Conservation (phyloP, 2,329 filamentous ascomycete species). For the Rasamsonia emersonii region DNA sequence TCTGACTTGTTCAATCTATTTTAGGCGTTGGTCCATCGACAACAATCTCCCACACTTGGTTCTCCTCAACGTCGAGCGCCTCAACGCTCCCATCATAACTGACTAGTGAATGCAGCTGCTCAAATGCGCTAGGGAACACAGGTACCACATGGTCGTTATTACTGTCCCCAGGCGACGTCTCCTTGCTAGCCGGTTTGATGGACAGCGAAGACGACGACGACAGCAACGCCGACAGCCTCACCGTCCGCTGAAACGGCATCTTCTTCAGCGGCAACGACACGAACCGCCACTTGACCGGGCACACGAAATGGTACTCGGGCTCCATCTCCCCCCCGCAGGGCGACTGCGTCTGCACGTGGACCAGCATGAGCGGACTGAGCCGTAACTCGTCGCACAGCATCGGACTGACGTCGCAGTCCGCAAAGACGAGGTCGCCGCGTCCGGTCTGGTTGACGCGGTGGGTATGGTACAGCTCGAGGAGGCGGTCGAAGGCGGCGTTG, state of each 20-base stretch:
- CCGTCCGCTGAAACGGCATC: conserved; percentile 1
- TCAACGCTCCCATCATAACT: too few species aligned
- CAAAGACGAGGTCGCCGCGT: background rate
- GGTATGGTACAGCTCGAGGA: conserved; percentile 1
- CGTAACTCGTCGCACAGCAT: background rate
- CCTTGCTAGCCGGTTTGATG: too few species aligned
- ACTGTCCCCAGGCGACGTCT: too few species aligned
- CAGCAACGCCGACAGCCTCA: conserved; percentile 2
- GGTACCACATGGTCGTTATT: too few species aligned
- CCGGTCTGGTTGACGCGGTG: background rate
- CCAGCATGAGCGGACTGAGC: background rate
- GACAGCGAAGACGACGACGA: too few species aligned
- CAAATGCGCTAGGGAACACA: too few species aligned
- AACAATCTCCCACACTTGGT: too few species aligned
- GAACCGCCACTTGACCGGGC: conserved; percentile 1
- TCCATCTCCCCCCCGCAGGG: background rate
- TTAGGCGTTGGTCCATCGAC: too few species aligned
- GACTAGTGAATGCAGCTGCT: too few species aligned
- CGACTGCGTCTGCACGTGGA: background rate
- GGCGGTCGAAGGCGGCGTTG: background rate
- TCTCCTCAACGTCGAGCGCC: too few species aligned
- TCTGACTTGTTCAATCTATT: too few species aligned
- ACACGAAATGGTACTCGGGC: background rate
- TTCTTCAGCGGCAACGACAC: conserved; percentile 1
- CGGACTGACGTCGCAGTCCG: conserved; percentile 2